phyloP scores from a whole-genome alignment of 306 rosid genomes.

The Biancaea sappan region DNA sequence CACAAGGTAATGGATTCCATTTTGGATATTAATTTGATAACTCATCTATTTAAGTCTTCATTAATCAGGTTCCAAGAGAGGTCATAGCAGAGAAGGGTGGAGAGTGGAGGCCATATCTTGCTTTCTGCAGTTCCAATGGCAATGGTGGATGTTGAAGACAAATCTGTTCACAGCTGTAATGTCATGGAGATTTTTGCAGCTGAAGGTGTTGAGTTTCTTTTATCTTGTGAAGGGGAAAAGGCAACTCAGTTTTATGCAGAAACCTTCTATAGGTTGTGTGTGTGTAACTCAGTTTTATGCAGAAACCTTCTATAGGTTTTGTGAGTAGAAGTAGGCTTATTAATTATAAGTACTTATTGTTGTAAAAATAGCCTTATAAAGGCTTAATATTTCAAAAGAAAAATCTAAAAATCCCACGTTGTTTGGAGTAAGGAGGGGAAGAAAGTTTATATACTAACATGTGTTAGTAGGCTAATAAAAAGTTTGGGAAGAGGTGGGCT shows the following conservation, averaged over 20 bases:
- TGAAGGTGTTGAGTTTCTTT: constrained; percentile 79
- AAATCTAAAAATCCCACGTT: no score
- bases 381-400: no score
- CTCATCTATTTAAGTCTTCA: constrained; percentile 35
- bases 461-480: no score
- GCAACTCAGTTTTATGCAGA: constrained; percentile 42
- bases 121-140: constrained; percentile 56
- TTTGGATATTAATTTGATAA: neutral
- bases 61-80: constrained; percentile 35
- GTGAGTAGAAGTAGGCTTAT: constrained; percentile 9
- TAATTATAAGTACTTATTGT: no score
- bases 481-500: no score
- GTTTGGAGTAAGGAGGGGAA: no score
- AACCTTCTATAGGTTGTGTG: constrained; percentile 6
- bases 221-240: constrained; percentile 70
- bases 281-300: neutral
- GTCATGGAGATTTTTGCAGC: constrained; percentile 54
- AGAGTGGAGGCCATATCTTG: constrained; percentile 32
- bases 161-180: constrained; percentile 38
- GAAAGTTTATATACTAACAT: no score
- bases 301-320: constrained; percentile 24
- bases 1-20: constrained; percentile 18
- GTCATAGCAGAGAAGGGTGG: constrained; percentile 25
- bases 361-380: no score
- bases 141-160: constrained; percentile 46